phyloP scores from a whole-genome alignment of 805 yeast species.

The Cyberlindnera americana region DNA sequence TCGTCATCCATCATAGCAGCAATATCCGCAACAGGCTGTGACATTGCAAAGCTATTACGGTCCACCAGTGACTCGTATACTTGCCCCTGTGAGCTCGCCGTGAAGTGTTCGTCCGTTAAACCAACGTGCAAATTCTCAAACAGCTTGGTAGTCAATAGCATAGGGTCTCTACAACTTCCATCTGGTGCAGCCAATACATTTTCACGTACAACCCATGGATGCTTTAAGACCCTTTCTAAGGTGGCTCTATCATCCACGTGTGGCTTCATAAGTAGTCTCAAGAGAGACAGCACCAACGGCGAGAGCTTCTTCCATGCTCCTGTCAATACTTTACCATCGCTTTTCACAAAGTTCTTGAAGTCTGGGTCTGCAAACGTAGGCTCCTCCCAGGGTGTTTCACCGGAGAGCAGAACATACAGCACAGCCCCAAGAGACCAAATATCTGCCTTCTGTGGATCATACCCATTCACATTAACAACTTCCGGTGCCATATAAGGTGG shows the following conservation, averaged over 20 bases:
- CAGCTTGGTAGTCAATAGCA: conserved; percentile 45
- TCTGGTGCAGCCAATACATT: conserved; percentile 41
- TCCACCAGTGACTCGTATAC: conserved; percentile 22
- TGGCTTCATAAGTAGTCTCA: conserved; percentile 50
- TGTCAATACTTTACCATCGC: conserved; percentile 42
- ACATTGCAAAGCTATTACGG: conserved; percentile 27
- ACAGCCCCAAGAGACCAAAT: conserved; percentile 71
- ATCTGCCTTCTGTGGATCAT: conserved; percentile 57
- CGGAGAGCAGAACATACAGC: conserved; percentile 57
- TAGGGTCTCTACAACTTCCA: conserved; percentile 54
- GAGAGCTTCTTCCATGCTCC: conserved; percentile 57
- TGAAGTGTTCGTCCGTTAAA: conserved; percentile 45
- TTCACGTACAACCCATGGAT: conserved; percentile 52
- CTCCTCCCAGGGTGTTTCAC: conserved; percentile 71
- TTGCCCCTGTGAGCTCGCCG: conserved; percentile 19
- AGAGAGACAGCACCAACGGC: conserved; percentile 43
- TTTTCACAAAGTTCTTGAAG: conserved; percentile 37
- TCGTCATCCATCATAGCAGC: conserved; percentile 41
- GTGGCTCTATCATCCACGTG: conserved; percentile 43
- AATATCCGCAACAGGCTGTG: conserved; percentile 47
- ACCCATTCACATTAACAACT: conserved; percentile 41
- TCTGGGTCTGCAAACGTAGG: conserved; percentile 52
- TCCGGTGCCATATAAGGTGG: conserved; percentile 84
- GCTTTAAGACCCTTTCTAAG: conserved; percentile 40
- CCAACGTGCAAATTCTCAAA: conserved; percentile 51